Base-by-base conservation (phyloP, 371 early-diverging fungal genomes). In the Mucor irregularis region DNA sequence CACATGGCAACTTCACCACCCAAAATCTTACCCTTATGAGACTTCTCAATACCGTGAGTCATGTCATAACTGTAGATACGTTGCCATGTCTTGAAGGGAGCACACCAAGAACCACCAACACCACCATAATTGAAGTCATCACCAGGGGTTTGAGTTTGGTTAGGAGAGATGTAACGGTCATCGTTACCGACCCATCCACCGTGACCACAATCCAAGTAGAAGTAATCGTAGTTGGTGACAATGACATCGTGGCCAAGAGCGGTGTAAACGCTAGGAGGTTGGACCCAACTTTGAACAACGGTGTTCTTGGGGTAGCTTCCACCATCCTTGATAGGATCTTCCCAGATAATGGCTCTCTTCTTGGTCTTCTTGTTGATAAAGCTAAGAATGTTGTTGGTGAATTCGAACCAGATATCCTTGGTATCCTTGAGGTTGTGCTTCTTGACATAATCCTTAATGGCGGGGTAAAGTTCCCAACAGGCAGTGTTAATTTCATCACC, bases 401-500 rank as follows among this genome's bases (percentile, higher is more conserved):
- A 78, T 17, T 70, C 56, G 28, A 56, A 56, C 73, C 72, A 74
- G 26, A 78, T 30, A n/a, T 63, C 37, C 8, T 49, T 44, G 9
- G 28, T 48, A 21, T 40, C 19, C n/a, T 17, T 26, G 13, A 29
- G 29, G 8, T 71, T 65, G 19, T 68, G 61, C 17, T 59, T 19
- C 21, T 57, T 64, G 22, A 52, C 52, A 33, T 72, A 79, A 0
- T 66, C 44, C 6, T 48, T 40, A n/a, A 73, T 61, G 9, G 58
- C 49, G 4, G 55, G 11, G 39, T 64, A 51, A 5, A 43, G 16
- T 6, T 66, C 74, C 83, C 84, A 92, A 70, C 90, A 90, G 13
- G 78, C 72, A 14, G 73, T 62, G 37, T 85, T 84, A 53, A 91
- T 82, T 61, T 92, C 92, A 69, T 92, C 92, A 49, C 85, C 87